Base-by-base conservation (phyloP, 495 filamentous ascomycete species). In the Melanomma pulvis-pyrius region DNA sequence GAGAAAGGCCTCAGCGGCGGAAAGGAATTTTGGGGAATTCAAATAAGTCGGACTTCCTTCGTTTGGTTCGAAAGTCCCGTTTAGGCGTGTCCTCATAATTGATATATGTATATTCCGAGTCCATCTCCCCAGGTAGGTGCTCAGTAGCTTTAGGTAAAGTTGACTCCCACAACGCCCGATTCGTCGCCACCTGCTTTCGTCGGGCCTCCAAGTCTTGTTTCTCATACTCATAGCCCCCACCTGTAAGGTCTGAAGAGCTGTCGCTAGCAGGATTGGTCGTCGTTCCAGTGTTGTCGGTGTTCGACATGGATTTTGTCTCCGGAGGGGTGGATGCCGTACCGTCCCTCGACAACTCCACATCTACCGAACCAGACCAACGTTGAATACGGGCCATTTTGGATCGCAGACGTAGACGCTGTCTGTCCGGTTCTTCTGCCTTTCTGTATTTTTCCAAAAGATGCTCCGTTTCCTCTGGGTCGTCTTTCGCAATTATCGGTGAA, bases 91-190 rank as follows among this genome's bases (percentile, higher is more conserved):
- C 30, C 5, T 41, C 56, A 7, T 24, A 26, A 24, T 60, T 28
- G 50, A 67, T 56, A 51, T 51, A 61, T 9, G 39, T 57, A n/a
- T 61, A 62, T 5, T 41, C 51, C 6, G 49, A 24, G 3, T 50
- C 32, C 17, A 61, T 51, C 0, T 50, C 9, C 28, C 36, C 57
- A 8, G 36, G 52, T 21, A 34, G 12, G 19, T 61, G 29, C 13
- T 22, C n/a, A n/a, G 49, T 62, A 17, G 49, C n/a, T 39, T 50
- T 28, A 29, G 67, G 67, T 39, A 70, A 50, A 5, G 61, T 65
- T 13, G 61, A 60, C 22, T 53, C 50, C 67, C 61, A 70, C 24
- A 70, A 44, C 39, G 48, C 48, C 57, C 61, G 24, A 25, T 61
- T 61, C 41, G 50, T n/a, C 13, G 39, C 41, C 59, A 24, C 57